Conservation (phyloP, 306 rosid species). For the Neltuma alba region DNA sequence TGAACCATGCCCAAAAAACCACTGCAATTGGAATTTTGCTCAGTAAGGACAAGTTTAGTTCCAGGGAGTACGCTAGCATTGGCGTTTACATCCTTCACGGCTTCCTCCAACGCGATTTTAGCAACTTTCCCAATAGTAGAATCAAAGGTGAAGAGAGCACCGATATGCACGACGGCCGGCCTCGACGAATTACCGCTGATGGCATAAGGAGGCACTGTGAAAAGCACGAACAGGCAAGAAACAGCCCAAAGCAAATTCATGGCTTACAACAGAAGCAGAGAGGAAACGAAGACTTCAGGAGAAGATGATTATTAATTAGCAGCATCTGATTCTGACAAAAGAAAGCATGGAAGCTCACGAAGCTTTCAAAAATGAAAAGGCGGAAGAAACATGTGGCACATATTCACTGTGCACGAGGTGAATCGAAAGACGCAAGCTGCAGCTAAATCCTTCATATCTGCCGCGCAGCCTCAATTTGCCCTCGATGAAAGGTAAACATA, state of each 20-base stretch:
- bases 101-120: constrained; percentile 80
- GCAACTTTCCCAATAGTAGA: constrained; percentile 82
- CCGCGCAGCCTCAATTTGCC: not conserved
- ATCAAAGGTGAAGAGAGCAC: constrained; percentile 75
- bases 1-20: constrained; percentile 86
- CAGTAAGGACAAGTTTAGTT: constrained; percentile 50
- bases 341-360: not conserved
- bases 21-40: constrained; percentile 72
- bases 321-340: not conserved
- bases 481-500: no score
- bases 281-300: not conserved
- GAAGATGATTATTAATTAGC: not conserved
- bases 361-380: not conserved
- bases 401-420: not conserved
- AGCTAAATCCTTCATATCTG: not conserved
- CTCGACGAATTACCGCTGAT: constrained; percentile 43
- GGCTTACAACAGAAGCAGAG: not conserved
- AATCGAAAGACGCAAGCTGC: not conserved
- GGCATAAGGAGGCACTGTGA: constrained; percentile 37
- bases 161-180: constrained; percentile 65
- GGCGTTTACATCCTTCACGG: constrained; percentile 82
- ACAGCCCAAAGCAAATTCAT: constrained; percentile 47
- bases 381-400: not conserved
- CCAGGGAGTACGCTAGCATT: constrained; percentile 62
- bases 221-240: constrained; percentile 31